These are phyloP conservation scores for Phlyctochytrium planicorne DNA, from an alignment of 192 early-diverging fungal genomes.

Conservation along the genomic window DNA sequence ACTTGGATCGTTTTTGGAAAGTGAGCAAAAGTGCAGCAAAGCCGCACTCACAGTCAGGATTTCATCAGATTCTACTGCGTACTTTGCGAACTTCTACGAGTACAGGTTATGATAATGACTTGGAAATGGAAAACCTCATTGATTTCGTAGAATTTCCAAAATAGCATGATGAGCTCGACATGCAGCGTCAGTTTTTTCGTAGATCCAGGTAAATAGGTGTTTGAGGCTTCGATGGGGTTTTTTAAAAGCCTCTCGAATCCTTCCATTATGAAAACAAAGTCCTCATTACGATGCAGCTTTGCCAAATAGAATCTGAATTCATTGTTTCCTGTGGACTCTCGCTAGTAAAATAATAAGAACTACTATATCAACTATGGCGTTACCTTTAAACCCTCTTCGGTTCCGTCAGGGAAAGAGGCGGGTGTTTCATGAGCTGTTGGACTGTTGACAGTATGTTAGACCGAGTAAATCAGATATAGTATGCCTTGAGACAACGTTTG, in stretches of 20 bases:
- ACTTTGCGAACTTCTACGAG: conserved; percentile 61
- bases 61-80: conserved; percentile 60
- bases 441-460: no score
- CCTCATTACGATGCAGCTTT: conserved; percentile 78
- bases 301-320: conserved; percentile 76
- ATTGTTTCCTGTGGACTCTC: conserved; percentile 50
- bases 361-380: background rate
- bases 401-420: background rate
- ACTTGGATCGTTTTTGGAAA: conserved; percentile 62
- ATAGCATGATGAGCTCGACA: conserved; percentile 74
- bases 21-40: conserved; percentile 62
- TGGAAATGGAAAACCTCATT: conserved; percentile 62
- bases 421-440: background rate
- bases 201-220: conserved; percentile 74
- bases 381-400: conserved; percentile 4
- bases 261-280: conserved; percentile 77
- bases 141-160: conserved; percentile 80
- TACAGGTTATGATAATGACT: background rate
- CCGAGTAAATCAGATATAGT: no score
- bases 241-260: conserved; percentile 80
- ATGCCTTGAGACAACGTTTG: no score
- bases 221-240: conserved; percentile 67
- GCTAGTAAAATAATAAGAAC: background rate
- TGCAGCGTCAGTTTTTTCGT: conserved; percentile 66
- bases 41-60: conserved; percentile 62